Base-by-base conservation (phyloP, 2,329 filamentous ascomycete species). In the Fusarium pilosicola region DNA sequence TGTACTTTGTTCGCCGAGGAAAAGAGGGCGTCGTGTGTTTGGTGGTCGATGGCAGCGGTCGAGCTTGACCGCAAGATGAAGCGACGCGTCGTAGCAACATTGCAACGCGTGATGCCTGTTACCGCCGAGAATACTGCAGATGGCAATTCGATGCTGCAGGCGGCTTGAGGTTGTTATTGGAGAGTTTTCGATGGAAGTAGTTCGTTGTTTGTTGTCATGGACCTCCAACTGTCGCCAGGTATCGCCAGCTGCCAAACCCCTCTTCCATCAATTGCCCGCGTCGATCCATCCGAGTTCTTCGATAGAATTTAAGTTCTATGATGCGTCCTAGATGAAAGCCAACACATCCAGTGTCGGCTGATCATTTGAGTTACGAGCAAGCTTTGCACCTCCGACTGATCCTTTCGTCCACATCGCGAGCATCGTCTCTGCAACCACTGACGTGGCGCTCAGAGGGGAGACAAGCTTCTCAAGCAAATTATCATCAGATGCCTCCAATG, bases 21-120 rank as follows among this genome's bases (percentile, higher is more conserved):
- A 3, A 32, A 18, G 28, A n/a, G 6, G 7, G 7, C 28, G 22
- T 49, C 0, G 7, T 32, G 10, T 49, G 7, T 18, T 32, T 7
- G 28, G 22, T 24, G 15, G 22, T 14, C 11, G 15, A 51, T 51
- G 46, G 28, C 18, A 10, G 28, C 13, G 28, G 22, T 34, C 32
- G 32, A 34, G 30, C 9, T 20, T 22, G 28, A 4, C 15, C 28
- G 28, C 11, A 51, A 6, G 7, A 49, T 32, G 28, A 24, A 30
- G 48, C 28, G 10, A 32, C 15, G 15, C 8, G 30, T 24, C 30
- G 30, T 10, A 20, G 24, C 4, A 18, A 24, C 6, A 11, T 12
- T 14, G 18, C n/a, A 24, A 20, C 12, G 4, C 3, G 8, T 7
- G 22, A 7, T 18, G 6, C 22, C 17, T 18, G 0, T 51, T 1